Conservation (phyloP, 1,139 yeast genomes). For the Yamadazyma friedrichii region DNA sequence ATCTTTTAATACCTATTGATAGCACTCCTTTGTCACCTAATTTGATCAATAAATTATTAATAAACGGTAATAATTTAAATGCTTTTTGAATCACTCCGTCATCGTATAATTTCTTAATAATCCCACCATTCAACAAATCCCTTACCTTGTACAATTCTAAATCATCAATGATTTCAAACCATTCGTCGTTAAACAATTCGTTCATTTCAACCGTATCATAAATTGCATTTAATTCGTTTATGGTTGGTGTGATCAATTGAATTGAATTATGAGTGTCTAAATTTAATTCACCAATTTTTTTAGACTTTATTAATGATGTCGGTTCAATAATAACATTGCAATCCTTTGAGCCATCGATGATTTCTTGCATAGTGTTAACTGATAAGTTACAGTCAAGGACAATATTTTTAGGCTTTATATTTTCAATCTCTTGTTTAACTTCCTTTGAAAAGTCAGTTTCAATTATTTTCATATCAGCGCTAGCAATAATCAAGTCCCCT, state of each 20-base stretch:
- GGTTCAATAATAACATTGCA: constrained; percentile 62
- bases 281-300: constrained; percentile 28
- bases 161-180: constrained; percentile 75
- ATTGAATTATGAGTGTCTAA: constrained; percentile 17
- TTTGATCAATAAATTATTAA: constrained; percentile 67
- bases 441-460: constrained; percentile 47
- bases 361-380: constrained; percentile 32
- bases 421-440: constrained; percentile 32
- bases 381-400: constrained; percentile 73
- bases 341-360: constrained; percentile 24
- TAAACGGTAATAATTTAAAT: constrained; percentile 66
- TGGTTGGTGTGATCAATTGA: constrained; percentile 65
- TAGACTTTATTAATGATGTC: constrained; percentile 65
- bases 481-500: constrained; percentile 72
- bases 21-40: constrained; percentile 67
- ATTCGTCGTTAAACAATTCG: constrained; percentile 58
- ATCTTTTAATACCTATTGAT: constrained; percentile 26
- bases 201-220: constrained; percentile 45
- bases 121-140: constrained; percentile 28
- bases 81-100: constrained; percentile 68
- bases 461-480: constrained; percentile 79
- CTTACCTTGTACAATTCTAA: constrained; percentile 51
- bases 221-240: constrained; percentile 56
- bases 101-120: constrained; percentile 18
- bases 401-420: constrained; percentile 41